Percentiles rank a stretch among this genome's conserved stretches.
phyloP scores from a whole-genome alignment of 163 green algal genomes.

The Chlorella variabilis region DNA sequence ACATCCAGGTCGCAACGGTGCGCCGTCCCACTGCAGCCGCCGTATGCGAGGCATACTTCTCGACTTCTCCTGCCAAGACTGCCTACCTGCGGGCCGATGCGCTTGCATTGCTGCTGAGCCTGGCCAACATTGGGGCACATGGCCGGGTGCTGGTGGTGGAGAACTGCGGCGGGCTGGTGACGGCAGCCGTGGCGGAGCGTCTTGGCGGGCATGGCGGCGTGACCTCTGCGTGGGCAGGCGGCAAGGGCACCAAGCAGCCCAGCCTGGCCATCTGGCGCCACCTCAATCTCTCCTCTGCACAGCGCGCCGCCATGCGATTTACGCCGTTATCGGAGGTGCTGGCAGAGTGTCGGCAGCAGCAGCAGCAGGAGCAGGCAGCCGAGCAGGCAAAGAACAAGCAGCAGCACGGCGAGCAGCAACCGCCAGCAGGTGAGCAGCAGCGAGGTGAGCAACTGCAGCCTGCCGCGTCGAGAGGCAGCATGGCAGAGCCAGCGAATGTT shows the following conservation, averaged over 20 bases:
- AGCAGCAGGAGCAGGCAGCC: conserved; percentile 14
- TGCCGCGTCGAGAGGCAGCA: no score
- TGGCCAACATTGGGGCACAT: conserved; percentile 80
- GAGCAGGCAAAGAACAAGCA: background rate
- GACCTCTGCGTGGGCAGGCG: conserved; percentile 40
- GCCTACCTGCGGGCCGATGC: conserved; percentile 76
- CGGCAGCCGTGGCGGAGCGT: conserved; percentile 75
- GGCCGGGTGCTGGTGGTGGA: conserved; percentile 80
- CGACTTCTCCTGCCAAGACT: conserved; percentile 39
- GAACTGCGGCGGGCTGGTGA: conserved; percentile 74
- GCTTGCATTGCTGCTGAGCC: conserved; percentile 75
- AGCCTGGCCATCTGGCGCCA: conserved; percentile 25
- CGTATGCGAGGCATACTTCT: conserved; percentile 70
- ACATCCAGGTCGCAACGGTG: conserved; percentile 65
- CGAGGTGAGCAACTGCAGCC: background rate
- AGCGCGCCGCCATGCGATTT: conserved; percentile 29
- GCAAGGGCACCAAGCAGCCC: conserved; percentile 35
- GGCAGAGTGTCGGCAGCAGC: conserved; percentile 16
- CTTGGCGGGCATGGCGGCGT: conserved; percentile 73
- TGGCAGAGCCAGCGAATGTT: conserved; percentile 59
- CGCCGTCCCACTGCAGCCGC: conserved; percentile 63
- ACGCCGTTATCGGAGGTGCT: conserved; percentile 47
- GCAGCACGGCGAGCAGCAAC: conserved; percentile 8
- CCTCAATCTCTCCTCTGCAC: conserved; percentile 28
- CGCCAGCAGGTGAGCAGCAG: background rate